A percentile compares a stretch with the other conserved stretches of the same genome.
Conservation (phyloP, 139 green algal species). For the Closterium sp. region DNA sequence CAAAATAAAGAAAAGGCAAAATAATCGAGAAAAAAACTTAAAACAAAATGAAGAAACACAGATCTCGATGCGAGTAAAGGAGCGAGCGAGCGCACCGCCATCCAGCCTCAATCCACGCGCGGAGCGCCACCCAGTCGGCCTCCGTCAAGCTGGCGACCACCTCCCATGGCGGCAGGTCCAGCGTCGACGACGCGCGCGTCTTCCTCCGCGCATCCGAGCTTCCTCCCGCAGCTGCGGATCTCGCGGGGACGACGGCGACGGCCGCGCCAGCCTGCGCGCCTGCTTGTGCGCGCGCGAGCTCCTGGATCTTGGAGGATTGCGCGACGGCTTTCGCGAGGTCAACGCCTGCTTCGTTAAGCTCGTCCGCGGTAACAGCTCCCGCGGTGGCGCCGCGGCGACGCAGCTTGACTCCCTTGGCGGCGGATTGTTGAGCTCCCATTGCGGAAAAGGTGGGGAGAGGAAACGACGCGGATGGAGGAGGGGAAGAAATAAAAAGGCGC, state of each 20-base stretch:
- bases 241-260: background rate
- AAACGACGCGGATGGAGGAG: background rate
- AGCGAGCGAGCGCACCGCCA: background rate
- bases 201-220: background rate
- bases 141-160: background rate
- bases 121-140: background rate
- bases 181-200: background rate
- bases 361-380: background rate
- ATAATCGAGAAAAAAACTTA: background rate
- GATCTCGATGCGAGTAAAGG: background rate
- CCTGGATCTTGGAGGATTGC: background rate
- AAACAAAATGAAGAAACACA: background rate
- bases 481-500: background rate
- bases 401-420: background rate
- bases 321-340: background rate
- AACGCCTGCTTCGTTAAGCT: background rate
- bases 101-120: background rate
- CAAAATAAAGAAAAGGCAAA: background rate
- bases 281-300: background rate
- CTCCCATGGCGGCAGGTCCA: background rate
- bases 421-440: constrained; percentile 3
- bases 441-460: background rate
- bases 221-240: background rate
- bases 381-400: background rate
- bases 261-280: background rate